These are phyloP conservation scores for Cantharellus anzutake DNA, from an alignment of 768 basidiomycete species.

Conservation along the genomic window DNA sequence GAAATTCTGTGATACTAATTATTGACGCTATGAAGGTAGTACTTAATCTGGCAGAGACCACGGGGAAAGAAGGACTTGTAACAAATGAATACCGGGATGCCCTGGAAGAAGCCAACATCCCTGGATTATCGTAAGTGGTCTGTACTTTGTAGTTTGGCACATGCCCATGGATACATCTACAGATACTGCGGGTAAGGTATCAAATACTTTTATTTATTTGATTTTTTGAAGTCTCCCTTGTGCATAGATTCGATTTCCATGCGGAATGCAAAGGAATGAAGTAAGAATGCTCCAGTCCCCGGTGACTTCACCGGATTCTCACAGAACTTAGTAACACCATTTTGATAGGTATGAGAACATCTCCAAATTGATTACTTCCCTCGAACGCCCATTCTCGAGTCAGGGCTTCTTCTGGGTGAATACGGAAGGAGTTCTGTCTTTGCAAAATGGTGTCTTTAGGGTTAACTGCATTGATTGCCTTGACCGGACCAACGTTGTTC, in stretches of 20 bases:
- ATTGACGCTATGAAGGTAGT: constrained; percentile 31
- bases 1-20: not conserved
- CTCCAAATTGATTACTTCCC: constrained; percentile 45
- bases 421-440: constrained; percentile 44
- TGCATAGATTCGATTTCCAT: constrained; percentile 66
- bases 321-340: not conserved
- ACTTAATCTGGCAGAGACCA: constrained; percentile 79
- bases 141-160: not conserved
- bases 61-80: constrained; percentile 70
- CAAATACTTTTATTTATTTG: too few relatives aligned
- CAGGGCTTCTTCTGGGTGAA: constrained; percentile 85
- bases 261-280: constrained; percentile 89
- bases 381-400: constrained; percentile 54
- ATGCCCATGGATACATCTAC: not conserved
- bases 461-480: constrained; percentile 93
- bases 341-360: constrained; percentile 69
- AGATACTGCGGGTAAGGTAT: not conserved
- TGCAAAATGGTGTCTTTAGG: constrained; percentile 73
- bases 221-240: too few relatives aligned
- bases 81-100: constrained; percentile 62
- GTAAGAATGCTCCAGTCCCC: constrained; percentile 19
- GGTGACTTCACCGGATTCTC: not conserved
- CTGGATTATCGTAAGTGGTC: constrained; percentile 31
- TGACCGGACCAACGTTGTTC: constrained; percentile 88
- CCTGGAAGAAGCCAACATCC: constrained; percentile 33